Conservation (phyloP, 495 filamentous ascomycete genomes). For the Wilcoxina mikolae region DNA sequence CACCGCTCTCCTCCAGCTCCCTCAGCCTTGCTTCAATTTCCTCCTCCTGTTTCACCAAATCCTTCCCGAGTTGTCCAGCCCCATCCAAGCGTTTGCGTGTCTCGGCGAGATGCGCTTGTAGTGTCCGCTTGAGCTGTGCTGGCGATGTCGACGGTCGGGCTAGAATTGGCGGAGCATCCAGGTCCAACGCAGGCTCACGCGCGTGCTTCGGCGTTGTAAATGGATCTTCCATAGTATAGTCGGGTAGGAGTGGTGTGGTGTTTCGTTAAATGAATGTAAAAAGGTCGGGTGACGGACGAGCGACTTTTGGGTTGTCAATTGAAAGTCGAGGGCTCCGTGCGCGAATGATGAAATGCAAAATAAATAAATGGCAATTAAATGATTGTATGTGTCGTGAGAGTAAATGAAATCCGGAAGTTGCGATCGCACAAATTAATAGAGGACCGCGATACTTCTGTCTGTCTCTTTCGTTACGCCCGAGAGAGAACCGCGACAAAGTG, state of each 20-base stretch:
- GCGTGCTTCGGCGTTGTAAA: slow-evolving; percentile 33
- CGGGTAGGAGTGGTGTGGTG: not conserved
- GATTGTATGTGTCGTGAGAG: not conserved
- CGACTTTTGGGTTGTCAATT: not conserved
- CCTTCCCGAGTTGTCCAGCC: slow-evolving; percentile 71
- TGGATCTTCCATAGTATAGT: slow-evolving; percentile 40
- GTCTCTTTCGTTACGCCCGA: not conserved
- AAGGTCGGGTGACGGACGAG: not conserved
- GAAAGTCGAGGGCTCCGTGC: not conserved
- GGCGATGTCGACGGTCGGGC: slow-evolving; percentile 63
- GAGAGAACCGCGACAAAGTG: not conserved
- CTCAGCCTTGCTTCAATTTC: slow-evolving; percentile 65
- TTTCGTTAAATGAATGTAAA: not conserved
- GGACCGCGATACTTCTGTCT: not conserved
- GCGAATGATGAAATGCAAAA: not conserved
- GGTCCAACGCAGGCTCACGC: slow-evolving; percentile 26
- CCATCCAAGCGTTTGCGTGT: slow-evolving; percentile 83
- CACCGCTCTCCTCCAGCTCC: slow-evolving; percentile 66
- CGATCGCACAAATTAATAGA: not conserved
- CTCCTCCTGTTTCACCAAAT: slow-evolving; percentile 68
- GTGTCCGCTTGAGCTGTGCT: slow-evolving; percentile 67
- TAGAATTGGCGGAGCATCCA: slow-evolving; percentile 63
- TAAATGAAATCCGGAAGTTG: not conserved
- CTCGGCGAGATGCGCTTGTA: slow-evolving; percentile 82
- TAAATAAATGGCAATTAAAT: not conserved